Conservation (phyloP, 164 flowering plant species). For the Chimonanthus salicifolius region DNA sequence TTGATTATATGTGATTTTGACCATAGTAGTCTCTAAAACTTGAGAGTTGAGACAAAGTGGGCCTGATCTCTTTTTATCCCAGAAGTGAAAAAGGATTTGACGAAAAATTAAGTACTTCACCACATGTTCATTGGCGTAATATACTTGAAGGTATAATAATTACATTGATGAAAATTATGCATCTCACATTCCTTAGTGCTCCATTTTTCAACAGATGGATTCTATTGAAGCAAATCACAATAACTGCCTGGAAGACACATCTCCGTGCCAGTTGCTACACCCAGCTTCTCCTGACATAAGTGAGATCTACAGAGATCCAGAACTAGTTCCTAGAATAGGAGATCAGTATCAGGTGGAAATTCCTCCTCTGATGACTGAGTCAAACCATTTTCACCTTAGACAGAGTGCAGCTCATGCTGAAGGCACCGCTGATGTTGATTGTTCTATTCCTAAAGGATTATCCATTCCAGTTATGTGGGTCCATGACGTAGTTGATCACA, state of each 20-base stretch:
- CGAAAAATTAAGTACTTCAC: background rate
- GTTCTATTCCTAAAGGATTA: conserved; percentile 31
- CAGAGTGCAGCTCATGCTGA: conserved; percentile 16
- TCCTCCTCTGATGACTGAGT: conserved; percentile 33
- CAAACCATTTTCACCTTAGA: conserved; percentile 12
- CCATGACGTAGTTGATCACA: conserved; percentile 9
- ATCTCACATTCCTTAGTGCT: background rate
- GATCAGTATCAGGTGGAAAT: conserved; percentile 68
- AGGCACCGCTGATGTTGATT: conserved; percentile 9
- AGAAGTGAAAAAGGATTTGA: background rate
- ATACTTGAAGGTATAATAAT: background rate
- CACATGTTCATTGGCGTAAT: background rate
- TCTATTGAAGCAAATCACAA: conserved; percentile 21
- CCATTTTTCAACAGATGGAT: conserved; percentile 34
- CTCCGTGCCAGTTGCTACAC: conserved; percentile 24
- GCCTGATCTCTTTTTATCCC: background rate
- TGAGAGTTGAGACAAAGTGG: background rate
- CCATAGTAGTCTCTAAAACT: no score
- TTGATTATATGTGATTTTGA: no score
- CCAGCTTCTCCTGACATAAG: conserved; percentile 23
- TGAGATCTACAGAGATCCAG: conserved; percentile 41
- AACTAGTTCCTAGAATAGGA: conserved; percentile 65
- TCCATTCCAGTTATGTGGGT: conserved; percentile 56
- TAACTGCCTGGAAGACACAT: conserved; percentile 22
- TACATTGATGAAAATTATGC: background rate